Evolutionary conservation across 768 basidiomycete genomes (phyloP).

Genomic region (Zangia roseola): DNA sequence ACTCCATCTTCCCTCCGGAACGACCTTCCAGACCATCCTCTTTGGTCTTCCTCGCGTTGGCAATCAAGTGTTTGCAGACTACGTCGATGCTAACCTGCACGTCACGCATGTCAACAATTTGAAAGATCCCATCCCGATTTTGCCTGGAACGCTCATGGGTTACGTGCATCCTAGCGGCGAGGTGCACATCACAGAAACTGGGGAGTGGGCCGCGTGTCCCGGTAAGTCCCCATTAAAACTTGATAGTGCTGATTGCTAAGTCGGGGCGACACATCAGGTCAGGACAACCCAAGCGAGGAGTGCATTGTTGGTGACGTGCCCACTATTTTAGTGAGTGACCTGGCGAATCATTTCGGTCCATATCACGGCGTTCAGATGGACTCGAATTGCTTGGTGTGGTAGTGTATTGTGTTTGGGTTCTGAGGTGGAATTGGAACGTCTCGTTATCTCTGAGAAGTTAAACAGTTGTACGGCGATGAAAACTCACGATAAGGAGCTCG

Average conservation of each 20-base stretch:
- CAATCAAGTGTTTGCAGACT: conserved; percentile 49
- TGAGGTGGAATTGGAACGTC: too few species aligned
- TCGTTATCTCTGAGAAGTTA: too few species aligned
- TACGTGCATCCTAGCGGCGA: conserved; percentile 41
- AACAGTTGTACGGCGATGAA: too few species aligned
- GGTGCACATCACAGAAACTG: conserved; percentile 41
- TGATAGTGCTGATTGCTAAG: too few species aligned
- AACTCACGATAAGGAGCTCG: too few species aligned
- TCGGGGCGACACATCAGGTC: conserved; percentile 38
- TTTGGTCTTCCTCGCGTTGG: too few species aligned
- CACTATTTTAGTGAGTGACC: conserved; percentile 41
- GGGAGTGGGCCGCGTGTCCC: conserved; percentile 54
- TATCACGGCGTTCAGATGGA: conserved; percentile 10
- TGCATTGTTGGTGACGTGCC: conserved; percentile 24
- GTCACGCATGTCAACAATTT: too few species aligned
- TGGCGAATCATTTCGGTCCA: conserved; percentile 45
- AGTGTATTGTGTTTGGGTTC: too few species aligned
- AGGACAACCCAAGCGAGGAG: conserved; percentile 53
- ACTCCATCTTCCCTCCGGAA: conserved; percentile 30
- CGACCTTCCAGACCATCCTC: conserved; percentile 24
- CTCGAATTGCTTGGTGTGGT: too few species aligned
- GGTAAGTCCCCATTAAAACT: conserved; percentile 30
- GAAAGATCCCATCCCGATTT: conserved; percentile 29
- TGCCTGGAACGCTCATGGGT: conserved; percentile 33
- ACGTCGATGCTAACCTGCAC: conserved; percentile 7